phyloP scores from a whole-genome alignment of 768 basidiomycete species.

The Calocera viscosa region DNA sequence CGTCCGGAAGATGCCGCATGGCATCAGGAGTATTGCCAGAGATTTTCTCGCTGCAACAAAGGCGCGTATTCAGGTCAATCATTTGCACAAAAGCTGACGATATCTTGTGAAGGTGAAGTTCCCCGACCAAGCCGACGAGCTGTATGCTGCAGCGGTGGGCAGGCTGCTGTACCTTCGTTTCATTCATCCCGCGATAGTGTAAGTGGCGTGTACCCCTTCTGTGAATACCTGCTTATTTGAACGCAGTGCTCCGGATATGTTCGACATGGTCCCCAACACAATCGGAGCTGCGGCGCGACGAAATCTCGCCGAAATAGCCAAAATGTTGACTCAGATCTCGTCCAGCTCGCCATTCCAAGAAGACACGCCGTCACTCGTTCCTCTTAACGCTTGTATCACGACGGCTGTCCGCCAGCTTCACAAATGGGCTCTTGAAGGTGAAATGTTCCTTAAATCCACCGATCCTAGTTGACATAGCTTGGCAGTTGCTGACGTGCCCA shows the following conservation, averaged over 20 bases:
- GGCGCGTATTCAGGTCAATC: constrained; percentile 33
- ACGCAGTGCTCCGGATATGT: constrained; percentile 71
- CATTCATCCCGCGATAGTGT: constrained; percentile 89
- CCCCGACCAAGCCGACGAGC: constrained; percentile 53
- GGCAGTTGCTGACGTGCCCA: constrained; percentile 76
- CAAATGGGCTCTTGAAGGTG: constrained; percentile 76
- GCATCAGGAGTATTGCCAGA: constrained; percentile 75
- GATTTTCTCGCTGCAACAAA: constrained; percentile 65
- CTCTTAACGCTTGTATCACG: constrained; percentile 75
- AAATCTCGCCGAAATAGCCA: constrained; percentile 83
- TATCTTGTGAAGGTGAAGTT: constrained; percentile 48
- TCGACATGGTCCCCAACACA: constrained; percentile 70
- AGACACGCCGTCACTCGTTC: constrained; percentile 60
- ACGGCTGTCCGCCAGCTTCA: constrained; percentile 57
- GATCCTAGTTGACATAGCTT: constrained; percentile 7
- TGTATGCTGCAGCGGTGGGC: constrained; percentile 66
- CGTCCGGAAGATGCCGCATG: constrained; percentile 74
- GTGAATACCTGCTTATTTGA: constrained; percentile 9
- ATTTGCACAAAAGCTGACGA: not conserved
- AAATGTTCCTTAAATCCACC: too few species aligned
- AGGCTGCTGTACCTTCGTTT: constrained; percentile 74
- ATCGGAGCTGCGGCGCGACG: constrained; percentile 61
- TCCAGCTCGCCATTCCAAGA: constrained; percentile 65
- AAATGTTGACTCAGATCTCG: constrained; percentile 74
- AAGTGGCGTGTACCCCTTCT: constrained; percentile 28